Conservation (phyloP, 148 eudicot genomes). For the Rhododendron henanense region DNA sequence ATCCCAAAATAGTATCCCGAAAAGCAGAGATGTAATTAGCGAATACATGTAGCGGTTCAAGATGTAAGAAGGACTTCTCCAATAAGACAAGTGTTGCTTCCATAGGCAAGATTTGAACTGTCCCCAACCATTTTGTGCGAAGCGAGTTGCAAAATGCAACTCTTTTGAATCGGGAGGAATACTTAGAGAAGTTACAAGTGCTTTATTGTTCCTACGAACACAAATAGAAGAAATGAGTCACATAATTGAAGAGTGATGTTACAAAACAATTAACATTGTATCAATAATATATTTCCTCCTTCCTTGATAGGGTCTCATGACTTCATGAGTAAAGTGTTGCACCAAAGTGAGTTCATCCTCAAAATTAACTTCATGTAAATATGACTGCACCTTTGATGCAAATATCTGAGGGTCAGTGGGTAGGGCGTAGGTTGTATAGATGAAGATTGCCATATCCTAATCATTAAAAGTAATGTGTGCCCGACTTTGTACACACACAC, state of each 20-base stretch:
- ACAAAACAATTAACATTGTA: not conserved
- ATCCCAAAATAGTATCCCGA: constrained; percentile 67
- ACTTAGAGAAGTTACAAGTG: constrained; percentile 40
- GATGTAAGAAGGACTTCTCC: constrained; percentile 91
- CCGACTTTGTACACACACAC: not conserved
- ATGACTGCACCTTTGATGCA: not conserved
- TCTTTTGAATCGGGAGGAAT: constrained; percentile 21
- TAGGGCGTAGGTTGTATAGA: not conserved
- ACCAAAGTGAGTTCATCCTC: not conserved
- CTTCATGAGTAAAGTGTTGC: not conserved
- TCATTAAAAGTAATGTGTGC: not conserved
- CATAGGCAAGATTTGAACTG: constrained; percentile 74
- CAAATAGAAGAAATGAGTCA: not conserved
- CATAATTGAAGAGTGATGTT: not conserved
- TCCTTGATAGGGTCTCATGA: not conserved
- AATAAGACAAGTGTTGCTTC: constrained; percentile 52
- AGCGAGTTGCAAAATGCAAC: constrained; percentile 43
- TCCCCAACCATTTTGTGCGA: constrained; percentile 60
- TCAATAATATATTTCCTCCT: not conserved
- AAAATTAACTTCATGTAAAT: not conserved
- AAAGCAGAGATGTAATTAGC: constrained; percentile 44
- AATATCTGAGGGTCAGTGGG: not conserved
- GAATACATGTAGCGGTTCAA: constrained; percentile 33
- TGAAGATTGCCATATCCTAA: not conserved
- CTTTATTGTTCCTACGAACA: constrained; percentile 53